Base-by-base conservation (phyloP, 805 yeast species). In the Deakozyma indianensis region DNA sequence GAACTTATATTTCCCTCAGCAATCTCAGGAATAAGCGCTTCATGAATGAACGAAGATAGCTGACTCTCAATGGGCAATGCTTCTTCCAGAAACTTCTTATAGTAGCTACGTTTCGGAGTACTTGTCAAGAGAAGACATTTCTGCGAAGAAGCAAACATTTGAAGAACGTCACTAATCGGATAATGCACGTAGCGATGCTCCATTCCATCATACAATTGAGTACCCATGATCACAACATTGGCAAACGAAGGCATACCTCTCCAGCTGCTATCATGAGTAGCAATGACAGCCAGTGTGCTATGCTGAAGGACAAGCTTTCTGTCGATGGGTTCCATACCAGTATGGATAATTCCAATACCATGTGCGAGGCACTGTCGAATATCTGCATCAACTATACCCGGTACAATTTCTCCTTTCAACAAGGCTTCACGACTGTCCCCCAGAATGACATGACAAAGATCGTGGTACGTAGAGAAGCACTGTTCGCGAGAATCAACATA, bases 21-120 rank as follows among this genome's bases (percentile, higher is more conserved):
- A n/a, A 87, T 78, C 53, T 85, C 97, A 41, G 76, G 73, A 38
- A 83, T 60, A 28, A 90, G 70, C 0, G 74, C 69, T 57, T 92
- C 96, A 48, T 74, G 79, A 14, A 87, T 51, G 45, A 64, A 63
- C 16, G 66, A 61, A 46, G 72, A 73, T 51, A 87, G 56, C 53
- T 71, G 75, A 62, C 96, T 85, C 60, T 94, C 98, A 23, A 86
- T 66, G 0, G 97, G 96, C 11, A 86, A 59, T 0, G 95, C 75
- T 49, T 82, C 85, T 15, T 65, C 69, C 44, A 92, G 56, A 57
- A 88, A 84, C 54, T 78, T 77, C 45, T 70, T 74, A 59, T 83
- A 86, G 56, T 82, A 88, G 1, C 69, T 73, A 22, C 74, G 63
- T 52, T 71, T 77, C 2, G 76, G 56, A 0, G 70, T 50, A 42